Conservation (phyloP, 495 filamentous ascomycete genomes). For the Astrothelium macrocarpum region DNA sequence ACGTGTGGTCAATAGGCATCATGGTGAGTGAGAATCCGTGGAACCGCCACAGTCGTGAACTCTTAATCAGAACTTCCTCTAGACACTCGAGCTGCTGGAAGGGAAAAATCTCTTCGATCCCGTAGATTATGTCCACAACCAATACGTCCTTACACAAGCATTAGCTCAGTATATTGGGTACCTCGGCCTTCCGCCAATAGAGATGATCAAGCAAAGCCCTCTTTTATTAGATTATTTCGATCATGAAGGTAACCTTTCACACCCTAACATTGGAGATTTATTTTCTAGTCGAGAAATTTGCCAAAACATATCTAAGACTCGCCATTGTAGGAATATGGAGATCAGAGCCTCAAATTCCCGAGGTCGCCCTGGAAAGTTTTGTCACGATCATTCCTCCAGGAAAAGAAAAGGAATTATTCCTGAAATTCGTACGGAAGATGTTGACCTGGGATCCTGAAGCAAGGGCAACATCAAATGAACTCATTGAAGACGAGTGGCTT, state of each 20-base stretch:
- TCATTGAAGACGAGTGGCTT: slow-evolving; percentile 5
- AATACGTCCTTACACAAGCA: slow-evolving; percentile 24
- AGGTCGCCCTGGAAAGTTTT: neutral
- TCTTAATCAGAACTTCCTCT: neutral
- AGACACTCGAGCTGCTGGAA: slow-evolving; percentile 25
- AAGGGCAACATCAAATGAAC: neutral
- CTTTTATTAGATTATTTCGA: slow-evolving; percentile 23
- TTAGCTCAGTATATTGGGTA: slow-evolving; percentile 27
- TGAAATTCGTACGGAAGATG: slow-evolving; percentile 7
- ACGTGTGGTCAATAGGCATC: slow-evolving; percentile 22
- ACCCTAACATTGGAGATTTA: neutral
- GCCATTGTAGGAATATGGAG: neutral
- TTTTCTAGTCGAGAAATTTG: neutral
- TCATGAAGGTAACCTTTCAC: slow-evolving; percentile 27
- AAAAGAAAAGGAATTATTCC: neutral
- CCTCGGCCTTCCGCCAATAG: slow-evolving; percentile 15
- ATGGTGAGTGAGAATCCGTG: slow-evolving; percentile 3
- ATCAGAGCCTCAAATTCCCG: neutral
- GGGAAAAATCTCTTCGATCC: slow-evolving; percentile 28
- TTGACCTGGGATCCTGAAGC: slow-evolving; percentile 2
- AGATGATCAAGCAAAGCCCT: slow-evolving; percentile 20
- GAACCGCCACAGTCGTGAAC: neutral
- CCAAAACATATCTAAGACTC: neutral
- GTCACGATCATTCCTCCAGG: slow-evolving; percentile 2
- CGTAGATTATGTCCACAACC: slow-evolving; percentile 18